Evolutionary conservation across 2,329 filamentous ascomycete species (phyloP), one percentile per base, ranked within the genome.

Genomic region (Penicillium sp.): DNA sequence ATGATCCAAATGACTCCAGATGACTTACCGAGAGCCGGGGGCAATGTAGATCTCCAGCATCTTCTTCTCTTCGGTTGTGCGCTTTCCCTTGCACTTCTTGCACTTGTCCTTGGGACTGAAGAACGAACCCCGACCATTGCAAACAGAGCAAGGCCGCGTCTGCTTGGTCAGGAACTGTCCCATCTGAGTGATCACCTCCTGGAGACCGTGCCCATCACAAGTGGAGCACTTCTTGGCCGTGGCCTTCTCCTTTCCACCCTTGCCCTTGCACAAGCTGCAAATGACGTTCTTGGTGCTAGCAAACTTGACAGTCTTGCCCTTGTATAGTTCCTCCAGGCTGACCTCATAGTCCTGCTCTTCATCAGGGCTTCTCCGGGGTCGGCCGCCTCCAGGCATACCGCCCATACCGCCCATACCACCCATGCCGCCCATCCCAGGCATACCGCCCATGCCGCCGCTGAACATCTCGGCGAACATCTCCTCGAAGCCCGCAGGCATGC

Each of bases 281-380:
- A 97, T 84, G 64, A 97, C 86, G 74, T 97, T 94, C 83, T 98
- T 98, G 73, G 93, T 96, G 73, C 91, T 95, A 9, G 92, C 89
- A 77, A 99, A 97, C 81, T 96, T 95, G 74, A 96, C 95, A 0
- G 95, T 97, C 84, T 98, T 97, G 72, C 95, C 95, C 81, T 96
- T 97, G 85, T 98, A 99, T 35, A 99, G 84, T 79, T 99, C 95
- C 77, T 98, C 95, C 62, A 99, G 81, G 2, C 88, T 91, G 61
- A 98, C 91, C 76, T 93, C 89, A 80, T 99, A 98, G 71, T 92
- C 87, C 72, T 96, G 92, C 76, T 96, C 90, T 78, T 97, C 94
- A 69, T 93, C 89, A 57, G 86, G 88, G 50, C 94, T 93, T 71
- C 88, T 90, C 62, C 89, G 84, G 6, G 76, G 74, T 62, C 70